Base-by-base conservation (phyloP, 345 rosid species). In the Aquilaria malaccensis region DNA sequence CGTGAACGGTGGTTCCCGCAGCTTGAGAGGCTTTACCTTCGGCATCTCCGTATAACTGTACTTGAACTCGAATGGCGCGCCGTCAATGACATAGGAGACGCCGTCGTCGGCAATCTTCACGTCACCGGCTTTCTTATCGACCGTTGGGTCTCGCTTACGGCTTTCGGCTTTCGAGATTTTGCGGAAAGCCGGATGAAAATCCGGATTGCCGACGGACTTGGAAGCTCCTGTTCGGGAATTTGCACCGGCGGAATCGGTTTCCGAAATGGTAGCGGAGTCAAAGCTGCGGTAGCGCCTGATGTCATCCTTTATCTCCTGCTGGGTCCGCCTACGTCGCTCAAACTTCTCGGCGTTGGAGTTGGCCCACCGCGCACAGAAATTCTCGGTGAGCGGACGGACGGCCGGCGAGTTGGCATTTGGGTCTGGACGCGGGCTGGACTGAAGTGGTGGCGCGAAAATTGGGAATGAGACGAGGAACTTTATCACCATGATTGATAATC, bases 21-120 rank as follows among this genome's bases (percentile, higher is more conserved):
- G 77, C 76, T 78, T 86, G 55, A 87, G 55, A 10, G 99, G 97
- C 80, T 77, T 83, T 55, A 72, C 79, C 68, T 85, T 93, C 11
- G 97, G 96, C 51, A 94, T 79, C 80, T 93, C 97, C 15, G 97
- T 86, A 74, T 90, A 94, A 67, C 99, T 94, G 77, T 94, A 94
- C 71, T 87, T 84, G 77, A 94, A 89, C 81, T 89, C 95, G 33
- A 86, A 94, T 31, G 99, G 97, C 55, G 97, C 89, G 52, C 96
- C 97, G 67, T 94, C 77, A 59, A 87, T 76, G 50, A 86, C 83
- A 64, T 83, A 89, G 45, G 95, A 71, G 52, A 87, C 53, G 31
- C 96, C 99, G 48, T 82, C 87, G 0, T 85, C 89, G 55, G 85
- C 78, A 13, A 94, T 37, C 57, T 68, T 65, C 6, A 88, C 72